A percentile compares a stretch with the other conserved stretches of the same genome.
Conservation (phyloP, 2,329 filamentous ascomycete species). For the Penicillium oxalicum region DNA sequence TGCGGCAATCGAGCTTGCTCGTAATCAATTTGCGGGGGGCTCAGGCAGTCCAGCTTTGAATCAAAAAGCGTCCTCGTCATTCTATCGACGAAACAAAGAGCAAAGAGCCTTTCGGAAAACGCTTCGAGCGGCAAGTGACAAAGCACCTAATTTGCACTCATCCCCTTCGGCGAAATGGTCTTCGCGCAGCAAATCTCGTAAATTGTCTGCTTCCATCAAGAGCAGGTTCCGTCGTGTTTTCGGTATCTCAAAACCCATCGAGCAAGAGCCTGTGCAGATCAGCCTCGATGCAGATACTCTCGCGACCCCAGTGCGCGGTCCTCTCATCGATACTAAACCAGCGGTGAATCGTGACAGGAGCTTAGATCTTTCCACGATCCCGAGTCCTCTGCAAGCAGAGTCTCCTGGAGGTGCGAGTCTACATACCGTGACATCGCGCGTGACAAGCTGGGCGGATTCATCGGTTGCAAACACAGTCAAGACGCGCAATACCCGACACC, state of each 20-base stretch:
- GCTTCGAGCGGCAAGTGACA: slow-evolving; percentile 26
- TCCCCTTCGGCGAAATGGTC: slow-evolving; percentile 5
- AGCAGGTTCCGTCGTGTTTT: slow-evolving; percentile 39
- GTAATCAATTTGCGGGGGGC: slow-evolving; percentile 34
- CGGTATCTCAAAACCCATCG: slow-evolving; percentile 25
- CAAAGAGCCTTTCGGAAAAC: slow-evolving; percentile 36
- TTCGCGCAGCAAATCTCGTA: slow-evolving; percentile 28
- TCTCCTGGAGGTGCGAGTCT: slow-evolving; percentile 31
- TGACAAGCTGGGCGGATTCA: slow-evolving; percentile 47
- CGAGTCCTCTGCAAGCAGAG: slow-evolving; percentile 16
- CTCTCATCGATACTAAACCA: neutral
- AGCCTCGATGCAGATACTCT: neutral
- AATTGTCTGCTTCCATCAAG: slow-evolving; percentile 39
- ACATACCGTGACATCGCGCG: slow-evolving; percentile 36
- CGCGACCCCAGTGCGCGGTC: neutral
- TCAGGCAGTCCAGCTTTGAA: slow-evolving; percentile 15
- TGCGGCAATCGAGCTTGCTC: slow-evolving; percentile 38
- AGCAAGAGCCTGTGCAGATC: slow-evolving; percentile 1
- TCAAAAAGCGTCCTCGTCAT: slow-evolving; percentile 21
- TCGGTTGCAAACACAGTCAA: slow-evolving; percentile 38
- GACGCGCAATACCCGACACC: slow-evolving; percentile 28
- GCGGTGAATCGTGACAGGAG: neutral
- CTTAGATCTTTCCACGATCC: neutral
- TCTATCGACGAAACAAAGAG: slow-evolving; percentile 22
- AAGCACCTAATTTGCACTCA: slow-evolving; percentile 12